Evolutionary conservation across 2,329 filamentous ascomycete species (phyloP), one percentile per base, ranked within the genome.

Genomic region (Colletotrichum sp.): DNA sequence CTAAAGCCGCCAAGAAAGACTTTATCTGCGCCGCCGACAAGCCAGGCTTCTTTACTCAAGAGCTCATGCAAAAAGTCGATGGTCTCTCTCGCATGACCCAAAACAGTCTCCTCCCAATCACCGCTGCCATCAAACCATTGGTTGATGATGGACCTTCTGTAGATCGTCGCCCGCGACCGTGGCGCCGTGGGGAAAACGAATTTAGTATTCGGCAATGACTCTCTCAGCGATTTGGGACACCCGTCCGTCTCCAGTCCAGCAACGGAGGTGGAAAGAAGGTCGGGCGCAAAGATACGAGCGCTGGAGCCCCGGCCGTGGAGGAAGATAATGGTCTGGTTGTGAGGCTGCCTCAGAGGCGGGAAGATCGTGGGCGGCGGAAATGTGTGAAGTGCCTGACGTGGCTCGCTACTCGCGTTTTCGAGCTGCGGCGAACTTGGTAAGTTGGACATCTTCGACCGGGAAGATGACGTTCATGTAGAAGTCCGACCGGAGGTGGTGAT

Each of bases 111-210:
- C 66, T 83, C 81, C 81, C 81, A 83, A 70, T 83, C 81, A 0
- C 82, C 81, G 15, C 80, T 78, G 27, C 82, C 82, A 63, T 83
- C 82, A 36, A 81, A 83, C 82, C 82, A 83, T 73, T 83, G 81
- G 36, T 80, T 80, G 31, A 83, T 82, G 54, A 78, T 66, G 29
- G 77, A 79, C 6, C 81, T 80, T 15, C 79, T 79, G 58, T 83
- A 83, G 58, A 82, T 79, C 34, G 75, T 76, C 9, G 82, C 81
- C 11, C 82, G 75, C 11, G 76, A 76, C 7, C 81, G 77, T 15
- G 85, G 83, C 1, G 89, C 88, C 0, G 84, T 86, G 4, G 87
- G 88, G 76, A 90, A 89, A 58, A 90, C 78, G 73, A 90, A 86
- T 61, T 85, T 87, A 4, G 85, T 83, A 62, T 86, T 75, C 0